A percentile compares a stretch with the other conserved stretches of the same genome.
These are phyloP conservation scores for Spiromastix sp. DNA, from an alignment of 2,329 filamentous ascomycete species.

Conservation along the genomic window DNA sequence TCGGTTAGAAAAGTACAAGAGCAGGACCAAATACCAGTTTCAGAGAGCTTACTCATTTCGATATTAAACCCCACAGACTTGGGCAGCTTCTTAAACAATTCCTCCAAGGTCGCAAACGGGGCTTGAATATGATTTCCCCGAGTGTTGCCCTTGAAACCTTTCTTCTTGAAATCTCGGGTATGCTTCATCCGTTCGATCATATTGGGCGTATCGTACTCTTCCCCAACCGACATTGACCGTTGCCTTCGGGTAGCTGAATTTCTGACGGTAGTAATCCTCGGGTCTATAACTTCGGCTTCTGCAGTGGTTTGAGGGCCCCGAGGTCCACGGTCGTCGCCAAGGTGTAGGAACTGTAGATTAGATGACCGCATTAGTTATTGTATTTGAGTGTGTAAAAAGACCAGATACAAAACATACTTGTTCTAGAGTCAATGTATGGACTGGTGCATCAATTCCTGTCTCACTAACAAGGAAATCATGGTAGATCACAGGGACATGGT, in stretches of 20 bases:
- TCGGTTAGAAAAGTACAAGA: no score
- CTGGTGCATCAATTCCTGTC: constrained; percentile 91
- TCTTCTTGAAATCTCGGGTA: constrained; percentile 85
- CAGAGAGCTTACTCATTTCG: constrained; percentile 59
- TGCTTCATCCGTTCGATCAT: constrained; percentile 87
- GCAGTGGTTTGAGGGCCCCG: constrained; percentile 10
- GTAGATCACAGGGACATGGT: constrained; percentile 95
- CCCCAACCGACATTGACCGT: constrained; percentile 52
- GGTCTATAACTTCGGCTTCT: background rate
- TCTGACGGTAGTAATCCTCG: constrained; percentile 4
- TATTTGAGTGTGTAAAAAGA: no score
- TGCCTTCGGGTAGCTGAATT: constrained; percentile 20
- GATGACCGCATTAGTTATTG: no score
- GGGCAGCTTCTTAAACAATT: constrained; percentile 79
- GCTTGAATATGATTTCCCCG: constrained; percentile 92
- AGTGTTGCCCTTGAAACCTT: constrained; percentile 92
- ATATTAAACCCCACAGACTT: constrained; percentile 90
- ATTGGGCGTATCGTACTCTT: constrained; percentile 40
- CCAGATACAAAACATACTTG: constrained; percentile 49
- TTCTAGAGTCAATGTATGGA: constrained; percentile 88
- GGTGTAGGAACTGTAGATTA: constrained; percentile 59
- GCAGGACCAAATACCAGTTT: no score
- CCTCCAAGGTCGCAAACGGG: constrained; percentile 88
- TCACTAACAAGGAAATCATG: constrained; percentile 97
- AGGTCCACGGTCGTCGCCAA: constrained; percentile 48